Evolutionary conservation across 2,329 filamentous ascomycete genomes (phyloP).

Genomic region (Aureobasidium sp.): DNA sequence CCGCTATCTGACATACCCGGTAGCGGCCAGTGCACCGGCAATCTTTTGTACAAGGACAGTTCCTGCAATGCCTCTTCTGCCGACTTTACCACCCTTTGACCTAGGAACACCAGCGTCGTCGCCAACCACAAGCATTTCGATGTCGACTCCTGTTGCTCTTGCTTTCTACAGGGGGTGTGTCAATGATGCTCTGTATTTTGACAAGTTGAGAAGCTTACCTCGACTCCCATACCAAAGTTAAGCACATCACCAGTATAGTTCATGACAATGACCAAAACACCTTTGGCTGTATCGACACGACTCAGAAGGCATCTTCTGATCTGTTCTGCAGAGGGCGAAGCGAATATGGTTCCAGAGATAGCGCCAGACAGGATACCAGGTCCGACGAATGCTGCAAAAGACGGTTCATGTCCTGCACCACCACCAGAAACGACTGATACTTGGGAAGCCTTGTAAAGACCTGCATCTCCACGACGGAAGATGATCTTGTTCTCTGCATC

Average conservation of each 20-base stretch:
- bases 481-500: slow-evolving; percentile 76
- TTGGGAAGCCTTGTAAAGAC: slow-evolving; percentile 33
- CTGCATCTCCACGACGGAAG: slow-evolving; percentile 57
- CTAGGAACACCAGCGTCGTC: slow-evolving; percentile 89
- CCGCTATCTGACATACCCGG: slow-evolving; percentile 40
- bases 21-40: slow-evolving; percentile 70
- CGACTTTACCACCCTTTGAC: slow-evolving; percentile 78
- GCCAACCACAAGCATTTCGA: slow-evolving; percentile 84
- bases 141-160: slow-evolving; percentile 63
- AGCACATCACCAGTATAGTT: slow-evolving; percentile 48
- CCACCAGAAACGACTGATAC: slow-evolving; percentile 84
- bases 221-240: slow-evolving; percentile 13
- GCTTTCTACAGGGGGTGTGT: slow-evolving; percentile 46
- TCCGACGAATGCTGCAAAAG: slow-evolving; percentile 79
- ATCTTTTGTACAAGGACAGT: slow-evolving; percentile 91
- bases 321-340: slow-evolving; percentile 73
- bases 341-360: slow-evolving; percentile 82
- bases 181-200: slow-evolving; percentile 52
- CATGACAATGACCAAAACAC: slow-evolving; percentile 87
- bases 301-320: slow-evolving; percentile 67
- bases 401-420: slow-evolving; percentile 83
- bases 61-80: slow-evolving; percentile 80
- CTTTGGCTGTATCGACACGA: slow-evolving; percentile 61
- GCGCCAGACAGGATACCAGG: slow-evolving; percentile 70
- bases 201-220: background rate